Evolutionary conservation across 2,329 filamentous ascomycete genomes (phyloP).

Genomic region (Didymella segeticola): DNA sequence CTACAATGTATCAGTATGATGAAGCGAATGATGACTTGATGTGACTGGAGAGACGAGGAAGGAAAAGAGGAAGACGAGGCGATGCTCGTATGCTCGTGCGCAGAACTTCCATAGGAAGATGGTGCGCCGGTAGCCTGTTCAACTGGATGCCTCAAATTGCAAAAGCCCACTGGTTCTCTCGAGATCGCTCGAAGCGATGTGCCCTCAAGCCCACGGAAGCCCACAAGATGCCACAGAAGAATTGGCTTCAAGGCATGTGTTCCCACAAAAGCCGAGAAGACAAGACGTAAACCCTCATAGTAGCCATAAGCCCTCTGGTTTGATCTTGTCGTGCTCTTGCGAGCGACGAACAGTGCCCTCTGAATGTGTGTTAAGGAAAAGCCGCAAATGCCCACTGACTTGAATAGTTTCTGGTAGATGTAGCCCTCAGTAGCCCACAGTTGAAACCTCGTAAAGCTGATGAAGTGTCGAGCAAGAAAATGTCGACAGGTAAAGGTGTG

Average conservation of each 20-base stretch:
- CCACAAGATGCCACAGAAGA: slow-evolving; percentile 56
- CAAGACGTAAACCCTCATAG: slow-evolving; percentile 51
- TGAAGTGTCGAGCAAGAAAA: slow-evolving; percentile 12
- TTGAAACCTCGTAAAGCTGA: slow-evolving; percentile 40
- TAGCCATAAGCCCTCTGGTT: slow-evolving; percentile 49
- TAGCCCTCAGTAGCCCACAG: slow-evolving; percentile 46
- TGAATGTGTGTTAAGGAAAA: slow-evolving; percentile 50
- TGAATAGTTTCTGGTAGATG: slow-evolving; percentile 45
- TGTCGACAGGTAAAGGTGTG: slow-evolving; percentile 15
- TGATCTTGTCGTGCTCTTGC: slow-evolving; percentile 45
- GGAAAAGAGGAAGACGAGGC: slow-evolving; percentile 31
- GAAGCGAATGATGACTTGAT: slow-evolving; percentile 5
- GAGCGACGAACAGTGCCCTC: slow-evolving; percentile 46
- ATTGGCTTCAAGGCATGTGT: slow-evolving; percentile 57
- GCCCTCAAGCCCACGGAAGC: slow-evolving; percentile 54
- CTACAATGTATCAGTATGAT: slow-evolving; percentile 43
- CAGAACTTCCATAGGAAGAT: slow-evolving; percentile 22
- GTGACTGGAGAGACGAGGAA: slow-evolving; percentile 20
- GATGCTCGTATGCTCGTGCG: slow-evolving; percentile 34
- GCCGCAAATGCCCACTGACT: slow-evolving; percentile 51
- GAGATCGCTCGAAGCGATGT: slow-evolving; percentile 47
- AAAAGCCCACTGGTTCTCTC: slow-evolving; percentile 54
- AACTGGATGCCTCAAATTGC: slow-evolving; percentile 50
- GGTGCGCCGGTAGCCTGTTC: slow-evolving; percentile 43
- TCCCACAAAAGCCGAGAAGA: slow-evolving; percentile 61